Base-by-base conservation (phyloP, 2,329 filamentous ascomycete species). In the Botrytis elliptica region DNA sequence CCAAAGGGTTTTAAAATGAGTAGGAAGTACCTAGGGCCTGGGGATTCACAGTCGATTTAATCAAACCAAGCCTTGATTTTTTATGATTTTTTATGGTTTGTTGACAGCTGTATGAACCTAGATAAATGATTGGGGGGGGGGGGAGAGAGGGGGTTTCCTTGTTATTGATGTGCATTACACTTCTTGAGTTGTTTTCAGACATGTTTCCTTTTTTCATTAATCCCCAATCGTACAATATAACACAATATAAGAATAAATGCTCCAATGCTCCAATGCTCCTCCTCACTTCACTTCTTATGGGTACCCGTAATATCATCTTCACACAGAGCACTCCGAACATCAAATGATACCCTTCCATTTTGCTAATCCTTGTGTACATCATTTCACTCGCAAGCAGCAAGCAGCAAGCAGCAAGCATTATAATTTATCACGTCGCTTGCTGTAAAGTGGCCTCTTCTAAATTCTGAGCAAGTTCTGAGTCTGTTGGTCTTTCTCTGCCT, bases 61-160 rank as follows among this genome's bases (percentile, higher is more conserved):
- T 52, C 25, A 55, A 57, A 57, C n/a, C 9, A 42, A 52, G 59
- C 69, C 57, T 71, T 71, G 42, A n/a, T 64, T 63, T 70, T 70
- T 42, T 25, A 8, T 14, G 25, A 14, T 42, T 40, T 46, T 65
- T 22, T 18, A 46, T 46, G 20, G 40, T 36, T 66, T 66, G n/a
- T n/a, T 29, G 33, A 67, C 44, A 52, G 36, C 46, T 52, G 36
- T 55, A 14, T 42, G 46, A 68, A 49, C 14, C n/a, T 16, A 18
- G 52, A n/a, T 38, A n/a, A 36, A 33, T 57, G 60, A 42, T 40
- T 63, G 44, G 33, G 36, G 38, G 38, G 42, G n/a, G n/a, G n/a
- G n/a, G 14, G 65, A 14, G 52, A 29, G 46, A n/a, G 46, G 36
- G 46, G 46, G 25, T 67, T 55, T 67, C 65, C 65, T 68, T 68